A percentile compares a stretch with the other conserved stretches of the same genome.
These are phyloP conservation scores for Chaetomium cochliodes DNA, from an alignment of 495 filamentous ascomycete species.

Conservation along the genomic window DNA sequence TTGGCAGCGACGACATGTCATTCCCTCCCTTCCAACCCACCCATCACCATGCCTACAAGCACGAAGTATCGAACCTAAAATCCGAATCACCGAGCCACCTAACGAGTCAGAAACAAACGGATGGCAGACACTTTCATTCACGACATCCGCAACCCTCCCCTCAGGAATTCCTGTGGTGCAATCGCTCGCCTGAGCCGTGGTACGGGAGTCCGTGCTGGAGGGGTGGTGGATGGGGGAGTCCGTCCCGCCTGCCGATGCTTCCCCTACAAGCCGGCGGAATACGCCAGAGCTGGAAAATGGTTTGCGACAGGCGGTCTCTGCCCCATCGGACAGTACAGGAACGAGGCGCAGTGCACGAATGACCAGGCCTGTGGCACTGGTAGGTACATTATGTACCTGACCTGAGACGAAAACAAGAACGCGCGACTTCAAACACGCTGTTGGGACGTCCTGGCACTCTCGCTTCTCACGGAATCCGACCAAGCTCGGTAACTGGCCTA, in stretches of 20 bases:
- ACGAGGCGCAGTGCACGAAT: neutral
- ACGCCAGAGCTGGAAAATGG: neutral
- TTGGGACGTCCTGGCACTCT: neutral
- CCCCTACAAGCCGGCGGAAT: neutral
- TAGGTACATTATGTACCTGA: neutral
- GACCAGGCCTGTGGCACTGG: neutral
- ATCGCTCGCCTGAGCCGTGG: neutral
- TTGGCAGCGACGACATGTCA: neutral
- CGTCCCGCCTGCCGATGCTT: constrained; percentile 5
- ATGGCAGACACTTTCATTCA: neutral
- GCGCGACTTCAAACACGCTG: neutral
- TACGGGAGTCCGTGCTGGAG: constrained; percentile 4
- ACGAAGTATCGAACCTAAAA: neutral
- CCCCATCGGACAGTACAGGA: neutral
- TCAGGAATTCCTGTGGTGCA: neutral
- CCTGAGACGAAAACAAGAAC: no score
- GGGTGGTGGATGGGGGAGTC: constrained; percentile 8
- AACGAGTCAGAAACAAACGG: neutral
- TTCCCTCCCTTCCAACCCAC: neutral
- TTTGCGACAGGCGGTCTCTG: neutral
- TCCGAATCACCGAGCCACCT: neutral
- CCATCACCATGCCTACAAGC: neutral
- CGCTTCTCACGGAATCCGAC: neutral
- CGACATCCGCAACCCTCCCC: no score
- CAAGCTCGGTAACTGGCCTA: neutral